A percentile compares a stretch with the other conserved stretches of the same genome.
Conservation (phyloP, 129 eudicot genomes). For the Flaveria trinervia region DNA sequence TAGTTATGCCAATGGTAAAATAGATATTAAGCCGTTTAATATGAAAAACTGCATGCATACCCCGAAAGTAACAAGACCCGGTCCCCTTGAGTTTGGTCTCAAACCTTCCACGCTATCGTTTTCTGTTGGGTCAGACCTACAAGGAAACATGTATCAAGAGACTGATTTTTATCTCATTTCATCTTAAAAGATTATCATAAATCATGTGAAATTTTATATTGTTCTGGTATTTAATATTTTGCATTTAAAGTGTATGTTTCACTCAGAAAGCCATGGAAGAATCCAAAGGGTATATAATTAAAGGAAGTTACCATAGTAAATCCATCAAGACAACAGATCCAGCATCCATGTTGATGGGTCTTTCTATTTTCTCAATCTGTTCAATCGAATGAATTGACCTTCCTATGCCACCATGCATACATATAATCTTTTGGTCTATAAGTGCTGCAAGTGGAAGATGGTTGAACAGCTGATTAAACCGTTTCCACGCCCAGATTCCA, state of each 20-base stretch:
- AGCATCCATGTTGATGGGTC: constrained; percentile 99
- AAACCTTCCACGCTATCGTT: constrained; percentile 97
- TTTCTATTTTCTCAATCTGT: constrained; percentile 91
- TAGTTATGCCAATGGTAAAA: not conserved
- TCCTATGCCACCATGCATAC: constrained; percentile 99
- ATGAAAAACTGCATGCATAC: constrained; percentile 39
- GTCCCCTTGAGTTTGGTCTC: constrained; percentile 97
- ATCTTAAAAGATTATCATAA: not conserved
- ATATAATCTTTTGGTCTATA: constrained; percentile 86
- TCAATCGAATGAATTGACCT: constrained; percentile 94
- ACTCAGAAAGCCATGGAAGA: no score
- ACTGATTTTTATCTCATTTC: not conserved
- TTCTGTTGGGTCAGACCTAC: constrained; percentile 99
- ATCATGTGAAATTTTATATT: not conserved
- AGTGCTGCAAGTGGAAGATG: constrained; percentile 92
- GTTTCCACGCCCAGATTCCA: constrained; percentile 99
- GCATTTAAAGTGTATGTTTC: not conserved
- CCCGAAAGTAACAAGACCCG: constrained; percentile 93
- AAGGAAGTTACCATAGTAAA: constrained; percentile 63
- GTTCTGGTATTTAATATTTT: not conserved
- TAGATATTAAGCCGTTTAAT: not conserved
- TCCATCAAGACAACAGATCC: constrained; percentile 95
- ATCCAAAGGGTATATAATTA: no score
- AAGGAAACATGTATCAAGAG: constrained; percentile 3
- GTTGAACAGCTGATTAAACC: constrained; percentile 84